Base-by-base conservation (phyloP, 208 protist species). In the Herpetomonas tarakana region DNA sequence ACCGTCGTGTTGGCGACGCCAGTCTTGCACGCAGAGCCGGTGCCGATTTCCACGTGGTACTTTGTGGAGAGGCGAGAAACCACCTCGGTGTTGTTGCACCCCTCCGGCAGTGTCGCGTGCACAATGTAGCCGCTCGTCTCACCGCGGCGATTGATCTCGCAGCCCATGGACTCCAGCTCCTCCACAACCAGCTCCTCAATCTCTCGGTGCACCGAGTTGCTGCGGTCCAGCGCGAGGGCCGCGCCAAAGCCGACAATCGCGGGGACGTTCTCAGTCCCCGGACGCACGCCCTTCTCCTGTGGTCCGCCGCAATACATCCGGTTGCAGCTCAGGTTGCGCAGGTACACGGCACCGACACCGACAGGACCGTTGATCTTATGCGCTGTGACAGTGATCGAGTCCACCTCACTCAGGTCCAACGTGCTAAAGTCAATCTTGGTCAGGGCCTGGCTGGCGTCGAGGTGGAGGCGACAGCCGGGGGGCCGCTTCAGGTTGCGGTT, bases 291-390 rank as follows among this genome's bases (percentile, higher is more conserved):
- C 31, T 77, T 75, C 51, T 93, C 83, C 59, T 93, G 86, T 3
- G 71, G 69, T 29, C 83, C 86, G 44, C 86, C 86, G 44, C 61
- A 71, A 63, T 74, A 87, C 27, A 88, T 39, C 19, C 35, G 57
- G 51, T 83, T 55, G 62, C 73, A 78, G 55, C 71, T 71, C 49
- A 78, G 58, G 56, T 71, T 67, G 18, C 81, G 78, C 38, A 93
- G 65, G 70, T 91, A 88, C 12, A 93, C 54, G 9, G 83, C 86
- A 9, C 78, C 86, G 21, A 81, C 69, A n/a, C 86, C 86, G 7
- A 88, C 71, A 18, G 86, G 86, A 0, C 83, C 86, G 67, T 93
- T 88, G 39, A 91, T 78, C 73, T 93, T 93, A 58, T 93, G 86
- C 49, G 83, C 86, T 12, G 81, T 86, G 14, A 93, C 78, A 3